A percentile compares a stretch with the other conserved stretches of the same genome.
Conservation (phyloP, 768 basidiomycete species). For the Suillus ampliporus region DNA sequence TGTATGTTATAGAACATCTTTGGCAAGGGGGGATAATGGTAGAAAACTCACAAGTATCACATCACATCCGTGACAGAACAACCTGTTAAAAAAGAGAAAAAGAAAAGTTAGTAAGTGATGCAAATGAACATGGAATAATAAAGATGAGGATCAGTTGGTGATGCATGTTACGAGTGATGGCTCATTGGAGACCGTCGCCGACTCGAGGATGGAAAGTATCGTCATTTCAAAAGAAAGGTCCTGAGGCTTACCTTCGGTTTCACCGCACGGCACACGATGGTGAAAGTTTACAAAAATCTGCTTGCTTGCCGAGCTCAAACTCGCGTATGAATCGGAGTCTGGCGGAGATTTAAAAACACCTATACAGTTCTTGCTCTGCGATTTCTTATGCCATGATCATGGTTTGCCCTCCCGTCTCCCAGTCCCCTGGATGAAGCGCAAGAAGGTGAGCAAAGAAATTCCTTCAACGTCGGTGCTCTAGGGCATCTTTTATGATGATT, state of each 20-base stretch:
- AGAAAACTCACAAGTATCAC: slow-evolving; percentile 3
- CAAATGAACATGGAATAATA: slow-evolving; percentile 17
- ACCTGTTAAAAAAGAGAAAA: neutral
- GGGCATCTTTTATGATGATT: slow-evolving; percentile 49
- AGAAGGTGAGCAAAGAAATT: slow-evolving; percentile 4
- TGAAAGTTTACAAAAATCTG: neutral
- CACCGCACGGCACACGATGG: neutral
- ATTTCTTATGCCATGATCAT: neutral
- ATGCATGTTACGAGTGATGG: slow-evolving; percentile 81
- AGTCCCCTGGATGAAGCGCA: slow-evolving; percentile 15
- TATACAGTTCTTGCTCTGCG: slow-evolving; percentile 46
- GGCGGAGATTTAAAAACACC: slow-evolving; percentile 23
- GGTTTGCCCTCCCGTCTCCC: slow-evolving; percentile 5
- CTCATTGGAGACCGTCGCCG: slow-evolving; percentile 73
- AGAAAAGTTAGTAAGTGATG: slow-evolving; percentile 12
- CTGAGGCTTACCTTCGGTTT: slow-evolving; percentile 38
- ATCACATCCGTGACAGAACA: neutral
- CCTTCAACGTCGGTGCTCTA: neutral
- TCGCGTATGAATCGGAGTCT: neutral
- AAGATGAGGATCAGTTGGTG: slow-evolving; percentile 49
- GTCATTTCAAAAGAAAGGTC: slow-evolving; percentile 46
- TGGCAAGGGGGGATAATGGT: slow-evolving; percentile 26
- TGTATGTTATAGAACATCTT: slow-evolving; percentile 63
- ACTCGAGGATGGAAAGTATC: slow-evolving; percentile 76
- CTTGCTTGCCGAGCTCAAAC: neutral